Evolutionary conservation across 2,329 filamentous ascomycete species (phyloP), one percentile per base, ranked within the genome.

Genomic region (Aspergillus persii): DNA sequence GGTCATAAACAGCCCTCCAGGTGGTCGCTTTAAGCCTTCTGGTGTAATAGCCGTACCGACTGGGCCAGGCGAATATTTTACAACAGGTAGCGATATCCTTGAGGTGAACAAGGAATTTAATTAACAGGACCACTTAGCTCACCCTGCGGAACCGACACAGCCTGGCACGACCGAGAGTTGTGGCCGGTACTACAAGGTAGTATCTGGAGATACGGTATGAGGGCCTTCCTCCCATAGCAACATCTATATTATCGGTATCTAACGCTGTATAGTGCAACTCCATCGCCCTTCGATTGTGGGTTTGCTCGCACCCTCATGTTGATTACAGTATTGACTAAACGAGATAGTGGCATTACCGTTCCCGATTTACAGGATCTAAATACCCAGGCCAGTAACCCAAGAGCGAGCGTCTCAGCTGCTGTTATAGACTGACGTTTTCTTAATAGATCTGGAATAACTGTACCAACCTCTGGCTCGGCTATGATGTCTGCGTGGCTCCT

Each of bases 401-500:
- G 51, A 53, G 33, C 36, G 33, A 53, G 51, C n/a, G 33, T 23
- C 51, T 53, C 30, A 53, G 51, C 33, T 44, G 51, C 12, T 44
- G 33, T 26, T n/a, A 53, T 53, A 8, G 4, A 53, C 33, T 39
- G 12, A 39, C 36, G 29, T 29, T 1, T 44, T 44, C 50, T 44
- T 36, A 9, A 39, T 51, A 56, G 54, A 27, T 56, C 26, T 51
- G 48, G 47, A 26, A 46, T 51, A 51, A 51, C 33, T 56, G 54
- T 36, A 51, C 48, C 47, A 56, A 56, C 48, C 54, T 56, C 23
- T 51, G 47, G 54, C 54, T 51, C 5, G 29, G 31, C 36, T 51
- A 56, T 44, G 47, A 51, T 56, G 12, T 56, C 26, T 56, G 54
- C 33, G 54, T 56, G 27, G 54, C 54, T 47, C 54, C 54, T 44